Evolutionary conservation across 768 basidiomycete genomes (phyloP), one percentile per base, ranked within the genome.

Genomic region (Gyrodon lividus): DNA sequence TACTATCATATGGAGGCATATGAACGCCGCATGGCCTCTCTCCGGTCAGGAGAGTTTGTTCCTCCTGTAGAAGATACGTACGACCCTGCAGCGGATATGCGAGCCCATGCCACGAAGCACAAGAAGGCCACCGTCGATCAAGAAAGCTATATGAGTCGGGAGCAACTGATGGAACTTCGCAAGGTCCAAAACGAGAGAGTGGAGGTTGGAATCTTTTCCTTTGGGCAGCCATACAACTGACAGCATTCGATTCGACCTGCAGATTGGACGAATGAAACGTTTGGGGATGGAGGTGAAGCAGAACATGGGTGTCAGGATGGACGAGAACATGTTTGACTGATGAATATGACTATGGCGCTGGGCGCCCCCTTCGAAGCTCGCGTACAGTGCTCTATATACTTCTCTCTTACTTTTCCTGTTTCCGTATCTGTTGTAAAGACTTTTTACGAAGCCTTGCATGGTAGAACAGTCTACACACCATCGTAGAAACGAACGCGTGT

Each of bases 1-100:
- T 97, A 94, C 69, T 96, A 96, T 68, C 82, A 94, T 63, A 92
- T 95, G 80, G 84, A 83, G 48, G 78, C 81, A 5, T 93, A 92
- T 65, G 91, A 94, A 54, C 75, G 75, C 19, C 85, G 91, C 42
- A 96, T 96, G 94, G 69, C 80, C 33, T 83, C 90, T 19, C 72
- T 96, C 43, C 83, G 92, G 40, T 77, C 83, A n/a, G 94, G 94
- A 34, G 92, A 89, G 58, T 87, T 81, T 46, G 70, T 92, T 8
- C 87, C 90, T 0, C 85, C 87, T 6, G 58, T 80, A 4, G 81
- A 86, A 49, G 85, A 87, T 61, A 62, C 71, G 12, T 97, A 97
- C 67, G 89, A 97, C 66, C 82, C 89, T n/a, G 73, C 79, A 35
- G 89, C 84, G 50, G 94, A 97, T 67, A 73, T 95, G 79, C 86